Percentiles rank a stretch among this genome's conserved stretches.
Conservation (phyloP, 805 yeast genomes). For the Candida verbasci region DNA sequence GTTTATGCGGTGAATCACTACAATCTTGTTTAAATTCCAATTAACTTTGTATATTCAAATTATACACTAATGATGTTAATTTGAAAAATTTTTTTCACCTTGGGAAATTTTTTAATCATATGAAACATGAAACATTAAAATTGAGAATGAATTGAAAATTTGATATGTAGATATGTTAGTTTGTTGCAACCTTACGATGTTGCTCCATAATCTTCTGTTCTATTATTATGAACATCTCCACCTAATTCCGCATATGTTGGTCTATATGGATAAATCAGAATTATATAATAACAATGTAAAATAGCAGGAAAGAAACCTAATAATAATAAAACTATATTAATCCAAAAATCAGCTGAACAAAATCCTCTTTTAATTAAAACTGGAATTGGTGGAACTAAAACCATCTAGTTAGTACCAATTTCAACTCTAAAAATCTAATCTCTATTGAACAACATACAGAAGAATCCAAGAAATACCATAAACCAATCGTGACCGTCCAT, state of each 20-base stretch:
- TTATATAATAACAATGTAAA: conserved; percentile 73
- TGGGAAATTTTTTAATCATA: too few species aligned
- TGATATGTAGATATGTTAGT: too few species aligned
- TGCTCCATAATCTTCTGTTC: conserved; percentile 10
- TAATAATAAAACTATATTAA: conserved; percentile 66
- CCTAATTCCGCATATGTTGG: conserved; percentile 24
- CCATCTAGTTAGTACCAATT: too few species aligned
- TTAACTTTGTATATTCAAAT: too few species aligned
- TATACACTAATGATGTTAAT: too few species aligned
- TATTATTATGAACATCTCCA: conserved; percentile 26
- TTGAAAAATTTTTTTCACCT: background rate
- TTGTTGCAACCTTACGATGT: too few species aligned
- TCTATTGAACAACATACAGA: conserved; percentile 35
- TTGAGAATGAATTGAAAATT: too few species aligned
- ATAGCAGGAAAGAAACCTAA: conserved; percentile 77
- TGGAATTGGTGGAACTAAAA: conserved; percentile 67
- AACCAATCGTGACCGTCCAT: conserved; percentile 55
- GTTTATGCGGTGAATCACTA: conserved; percentile 37
- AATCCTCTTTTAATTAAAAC: conserved; percentile 71
- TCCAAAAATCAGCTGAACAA: conserved; percentile 63
- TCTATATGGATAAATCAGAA: conserved; percentile 61
- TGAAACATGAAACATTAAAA: too few species aligned
- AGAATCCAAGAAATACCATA: conserved; percentile 61
- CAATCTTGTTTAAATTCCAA: too few species aligned
- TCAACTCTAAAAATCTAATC: too few species aligned